Conservation (phyloP, 345 rosid genomes). For the Noccaea caerulescens region DNA sequence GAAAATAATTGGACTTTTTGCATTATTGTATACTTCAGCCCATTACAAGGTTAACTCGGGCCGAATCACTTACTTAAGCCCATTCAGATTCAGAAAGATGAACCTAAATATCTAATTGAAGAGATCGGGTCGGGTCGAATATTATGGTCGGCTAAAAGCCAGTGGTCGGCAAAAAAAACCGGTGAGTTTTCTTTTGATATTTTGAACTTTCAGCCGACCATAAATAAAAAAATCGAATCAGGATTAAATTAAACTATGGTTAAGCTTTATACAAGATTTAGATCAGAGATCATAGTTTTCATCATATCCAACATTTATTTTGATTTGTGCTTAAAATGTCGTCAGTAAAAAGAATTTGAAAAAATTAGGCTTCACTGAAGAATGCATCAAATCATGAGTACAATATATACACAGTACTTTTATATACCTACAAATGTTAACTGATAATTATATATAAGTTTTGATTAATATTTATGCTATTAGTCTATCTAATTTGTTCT, state of each 20-base stretch:
- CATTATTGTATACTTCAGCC: neutral
- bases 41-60: neutral
- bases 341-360: neutral
- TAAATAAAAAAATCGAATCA: too few species aligned
- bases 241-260: neutral
- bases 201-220: neutral
- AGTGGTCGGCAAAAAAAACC: neutral
- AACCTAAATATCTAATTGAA: neutral
- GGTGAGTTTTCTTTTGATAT: slow-evolving; percentile 12
- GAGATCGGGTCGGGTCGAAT: neutral
- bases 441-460: neutral
- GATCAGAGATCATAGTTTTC: neutral
- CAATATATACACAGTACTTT: neutral
- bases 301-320: neutral
- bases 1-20: slow-evolving; percentile 1
- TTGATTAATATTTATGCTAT: neutral
- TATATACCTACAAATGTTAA: neutral
- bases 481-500: neutral
- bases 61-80: neutral
- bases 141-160: slow-evolving; percentile 18
- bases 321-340: neutral
- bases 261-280: neutral
- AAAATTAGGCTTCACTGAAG: neutral
- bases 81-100: neutral
- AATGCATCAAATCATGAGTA: neutral